phyloP scores from a whole-genome alignment of 192 early-diverging fungal genomes.

The Rhizophagus sp. region DNA sequence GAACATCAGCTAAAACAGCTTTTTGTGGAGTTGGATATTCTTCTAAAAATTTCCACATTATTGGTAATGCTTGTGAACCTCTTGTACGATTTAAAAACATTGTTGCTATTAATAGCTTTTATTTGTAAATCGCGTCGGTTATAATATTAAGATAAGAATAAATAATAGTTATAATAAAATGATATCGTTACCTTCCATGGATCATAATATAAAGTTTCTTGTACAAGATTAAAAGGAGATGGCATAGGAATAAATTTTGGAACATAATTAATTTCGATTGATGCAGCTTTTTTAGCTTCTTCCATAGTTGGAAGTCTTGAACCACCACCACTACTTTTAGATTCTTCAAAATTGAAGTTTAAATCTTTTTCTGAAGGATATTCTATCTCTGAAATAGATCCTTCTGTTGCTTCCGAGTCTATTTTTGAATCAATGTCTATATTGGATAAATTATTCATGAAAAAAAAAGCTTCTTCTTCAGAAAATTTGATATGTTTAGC shows the following conservation, averaged over 20 bases:
- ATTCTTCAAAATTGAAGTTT: neutral
- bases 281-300: neutral
- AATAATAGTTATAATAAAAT: neutral
- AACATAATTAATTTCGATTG: neutral
- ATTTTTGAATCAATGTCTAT: neutral
- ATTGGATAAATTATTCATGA: neutral
- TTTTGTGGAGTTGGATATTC: slow-evolving; percentile 20
- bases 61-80: slow-evolving; percentile 13
- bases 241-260: slow-evolving; percentile 29
- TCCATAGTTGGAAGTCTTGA: neutral
- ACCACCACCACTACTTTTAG: neutral
- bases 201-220: slow-evolving; percentile 30
- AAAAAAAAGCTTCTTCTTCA: neutral
- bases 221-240: slow-evolving; percentile 30
- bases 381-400: neutral
- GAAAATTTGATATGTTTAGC: neutral
- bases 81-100: slow-evolving; percentile 28
- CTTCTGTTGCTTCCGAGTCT: neutral
- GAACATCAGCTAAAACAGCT: slow-evolving; percentile 15
- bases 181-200: slow-evolving; percentile 25
- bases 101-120: slow-evolving; percentile 25
- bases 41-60: slow-evolving; percentile 33
- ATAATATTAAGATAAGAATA: neutral
- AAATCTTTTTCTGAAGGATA: neutral
- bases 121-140: no score